A percentile compares a stretch with the other conserved stretches of the same genome.
phyloP scores from a whole-genome alignment of 176 grass and related monocot genomes.

The Stipa capillata region DNA sequence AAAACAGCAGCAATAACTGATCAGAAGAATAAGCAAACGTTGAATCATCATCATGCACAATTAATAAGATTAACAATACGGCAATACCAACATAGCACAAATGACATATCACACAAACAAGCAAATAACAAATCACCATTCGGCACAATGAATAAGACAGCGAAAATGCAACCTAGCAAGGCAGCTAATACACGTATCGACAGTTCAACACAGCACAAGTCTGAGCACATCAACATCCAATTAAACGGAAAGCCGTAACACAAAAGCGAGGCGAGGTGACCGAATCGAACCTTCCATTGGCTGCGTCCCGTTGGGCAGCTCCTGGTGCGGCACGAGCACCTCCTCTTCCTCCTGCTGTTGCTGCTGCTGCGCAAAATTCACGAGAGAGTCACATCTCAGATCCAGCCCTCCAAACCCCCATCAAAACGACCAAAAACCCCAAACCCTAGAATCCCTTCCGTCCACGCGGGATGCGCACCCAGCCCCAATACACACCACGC shows the following conservation, averaged over 20 bases:
- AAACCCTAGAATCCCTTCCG: constrained; percentile 54
- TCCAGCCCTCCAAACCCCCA: constrained; percentile 22
- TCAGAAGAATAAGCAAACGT: neutral
- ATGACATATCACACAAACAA: neutral
- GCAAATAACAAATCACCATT: neutral
- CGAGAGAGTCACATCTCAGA: constrained; percentile 31
- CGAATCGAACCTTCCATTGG: constrained; percentile 81
- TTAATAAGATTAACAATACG: neutral
- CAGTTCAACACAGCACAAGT: neutral
- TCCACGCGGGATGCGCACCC: neutral
- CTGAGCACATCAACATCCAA: neutral
- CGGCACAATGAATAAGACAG: neutral
- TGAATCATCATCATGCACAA: neutral
- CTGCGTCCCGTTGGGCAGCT: constrained; percentile 63
- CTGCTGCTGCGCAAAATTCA: constrained; percentile 21
- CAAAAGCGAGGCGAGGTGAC: neutral
- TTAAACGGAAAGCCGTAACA: neutral
- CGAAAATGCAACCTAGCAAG: neutral
- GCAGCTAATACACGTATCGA: no score
- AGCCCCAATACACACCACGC: neutral
- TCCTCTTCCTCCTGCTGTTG: constrained; percentile 63
- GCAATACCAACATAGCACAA: neutral
- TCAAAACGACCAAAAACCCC: constrained; percentile 40
- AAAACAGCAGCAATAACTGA: neutral
- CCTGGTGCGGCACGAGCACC: constrained; percentile 73